Conservation (phyloP, 495 filamentous ascomycete genomes). For the Penicillium soppii region DNA sequence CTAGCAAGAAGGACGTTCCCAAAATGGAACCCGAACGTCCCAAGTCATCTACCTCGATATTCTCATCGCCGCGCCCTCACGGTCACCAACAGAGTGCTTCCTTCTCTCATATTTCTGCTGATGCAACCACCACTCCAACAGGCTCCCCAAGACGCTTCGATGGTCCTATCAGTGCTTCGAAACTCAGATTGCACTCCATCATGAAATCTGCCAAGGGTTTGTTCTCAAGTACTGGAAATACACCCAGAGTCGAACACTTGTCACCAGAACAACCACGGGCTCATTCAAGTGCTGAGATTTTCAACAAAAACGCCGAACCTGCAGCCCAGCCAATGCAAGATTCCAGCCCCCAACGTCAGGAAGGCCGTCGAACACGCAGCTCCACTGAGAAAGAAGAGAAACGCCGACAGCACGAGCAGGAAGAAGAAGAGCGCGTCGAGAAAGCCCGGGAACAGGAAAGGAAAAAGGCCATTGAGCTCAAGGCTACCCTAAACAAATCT, state of each 20-base stretch:
- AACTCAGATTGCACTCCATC: constrained; percentile 83
- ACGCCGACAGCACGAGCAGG: constrained; percentile 61
- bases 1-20: constrained; percentile 8
- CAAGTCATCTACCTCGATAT: constrained; percentile 47
- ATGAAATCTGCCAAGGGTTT: constrained; percentile 81
- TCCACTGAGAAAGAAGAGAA: constrained; percentile 72
- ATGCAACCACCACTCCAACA: constrained; percentile 60
- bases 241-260: constrained; percentile 65
- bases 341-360: constrained; percentile 38
- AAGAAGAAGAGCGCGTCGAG: constrained; percentile 59
- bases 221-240: constrained; percentile 74
- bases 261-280: constrained; percentile 35
- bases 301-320: constrained; percentile 7
- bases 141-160: constrained; percentile 74
- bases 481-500: constrained; percentile 33
- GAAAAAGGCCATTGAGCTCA: constrained; percentile 46
- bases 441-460: constrained; percentile 67
- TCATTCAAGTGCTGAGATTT: constrained; percentile 16
- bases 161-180: constrained; percentile 82
- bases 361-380: constrained; percentile 65
- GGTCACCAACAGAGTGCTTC: constrained; percentile 63
- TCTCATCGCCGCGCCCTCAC: constrained; percentile 47
- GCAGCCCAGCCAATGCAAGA: constrained; percentile 19
- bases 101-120: constrained; percentile 54
- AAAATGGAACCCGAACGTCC: constrained; percentile 26